Conservation (phyloP, 2,329 filamentous ascomycete genomes). For the Parascedosporium putredinis region DNA sequence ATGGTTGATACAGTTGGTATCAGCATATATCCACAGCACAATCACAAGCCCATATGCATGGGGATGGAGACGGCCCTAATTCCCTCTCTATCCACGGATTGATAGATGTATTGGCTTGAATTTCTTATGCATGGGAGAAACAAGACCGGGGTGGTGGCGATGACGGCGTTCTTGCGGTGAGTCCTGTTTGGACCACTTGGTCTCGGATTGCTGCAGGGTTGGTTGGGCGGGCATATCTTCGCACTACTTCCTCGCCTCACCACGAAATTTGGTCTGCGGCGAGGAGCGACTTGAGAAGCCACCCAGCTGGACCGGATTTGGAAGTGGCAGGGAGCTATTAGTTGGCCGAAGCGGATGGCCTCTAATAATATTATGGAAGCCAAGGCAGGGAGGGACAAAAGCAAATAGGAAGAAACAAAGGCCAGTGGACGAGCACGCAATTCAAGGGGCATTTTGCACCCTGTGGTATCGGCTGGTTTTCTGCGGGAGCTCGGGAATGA, state of each 20-base stretch:
- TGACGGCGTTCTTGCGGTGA: background rate
- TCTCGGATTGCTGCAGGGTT: background rate
- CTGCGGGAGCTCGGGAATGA: slow-evolving; percentile 3
- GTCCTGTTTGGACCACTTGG: background rate
- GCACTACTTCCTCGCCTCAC: background rate
- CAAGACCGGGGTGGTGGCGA: background rate
- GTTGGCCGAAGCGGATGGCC: too few species aligned
- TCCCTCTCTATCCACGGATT: too few species aligned
- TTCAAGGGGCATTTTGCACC: slow-evolving; percentile 6
- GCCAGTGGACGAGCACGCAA: slow-evolving; percentile 9
- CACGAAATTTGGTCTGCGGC: background rate
- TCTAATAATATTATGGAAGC: too few species aligned
- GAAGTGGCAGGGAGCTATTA: too few species aligned
- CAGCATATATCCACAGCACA: too few species aligned
- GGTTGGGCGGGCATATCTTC: background rate
- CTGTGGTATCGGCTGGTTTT: slow-evolving; percentile 4
- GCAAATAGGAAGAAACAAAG: too few species aligned
- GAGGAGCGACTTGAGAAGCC: background rate
- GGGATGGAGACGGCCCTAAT: too few species aligned
- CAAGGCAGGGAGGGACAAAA: background rate
- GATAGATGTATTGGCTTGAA: background rate
- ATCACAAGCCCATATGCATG: too few species aligned
- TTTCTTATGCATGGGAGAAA: background rate
- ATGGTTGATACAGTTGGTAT: too few species aligned
- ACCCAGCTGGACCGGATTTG: too few species aligned